Conservation (phyloP, 495 filamentous ascomycete genomes). For the Clavariopsis aquatica region DNA sequence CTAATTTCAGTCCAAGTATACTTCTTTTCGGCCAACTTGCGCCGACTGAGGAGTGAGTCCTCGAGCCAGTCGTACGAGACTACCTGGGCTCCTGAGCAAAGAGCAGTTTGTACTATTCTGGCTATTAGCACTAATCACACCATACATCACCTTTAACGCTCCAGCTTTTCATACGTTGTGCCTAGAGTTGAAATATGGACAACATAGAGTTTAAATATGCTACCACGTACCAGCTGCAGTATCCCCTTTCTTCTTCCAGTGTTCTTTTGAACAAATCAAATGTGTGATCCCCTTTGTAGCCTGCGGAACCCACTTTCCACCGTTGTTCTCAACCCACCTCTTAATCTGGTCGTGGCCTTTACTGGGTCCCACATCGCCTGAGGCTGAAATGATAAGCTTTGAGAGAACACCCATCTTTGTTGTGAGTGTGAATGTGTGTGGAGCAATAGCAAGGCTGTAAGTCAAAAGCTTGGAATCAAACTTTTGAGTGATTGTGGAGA, state of each 20-base stretch:
- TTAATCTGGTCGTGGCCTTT: slow-evolving; percentile 49
- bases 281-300: slow-evolving; percentile 55
- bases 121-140: slow-evolving; percentile 1
- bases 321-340: slow-evolving; percentile 57
- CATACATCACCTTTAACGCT: background rate
- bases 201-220: no score
- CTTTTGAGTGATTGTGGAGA: no score
- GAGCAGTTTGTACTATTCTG: slow-evolving; percentile 42
- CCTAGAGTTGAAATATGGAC: no score
- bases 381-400: slow-evolving; percentile 42
- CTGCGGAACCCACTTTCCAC: slow-evolving; percentile 50
- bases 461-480: no score
- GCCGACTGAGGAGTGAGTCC: slow-evolving; percentile 50
- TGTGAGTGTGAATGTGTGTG: background rate
- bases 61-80: slow-evolving; percentile 66
- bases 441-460: no score
- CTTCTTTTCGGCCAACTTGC: slow-evolving; percentile 46
- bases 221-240: slow-evolving; percentile 51
- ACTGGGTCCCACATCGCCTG: slow-evolving; percentile 50
- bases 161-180: no score
- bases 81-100: slow-evolving; percentile 50
- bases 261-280: slow-evolving; percentile 57
- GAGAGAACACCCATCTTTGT: slow-evolving; percentile 36
- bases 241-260: slow-evolving; percentile 50
- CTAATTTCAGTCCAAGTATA: slow-evolving; percentile 52